These are phyloP conservation scores for Fusarium pilosicola DNA, from an alignment of 2,329 filamentous ascomycete species.

Conservation along the genomic window DNA sequence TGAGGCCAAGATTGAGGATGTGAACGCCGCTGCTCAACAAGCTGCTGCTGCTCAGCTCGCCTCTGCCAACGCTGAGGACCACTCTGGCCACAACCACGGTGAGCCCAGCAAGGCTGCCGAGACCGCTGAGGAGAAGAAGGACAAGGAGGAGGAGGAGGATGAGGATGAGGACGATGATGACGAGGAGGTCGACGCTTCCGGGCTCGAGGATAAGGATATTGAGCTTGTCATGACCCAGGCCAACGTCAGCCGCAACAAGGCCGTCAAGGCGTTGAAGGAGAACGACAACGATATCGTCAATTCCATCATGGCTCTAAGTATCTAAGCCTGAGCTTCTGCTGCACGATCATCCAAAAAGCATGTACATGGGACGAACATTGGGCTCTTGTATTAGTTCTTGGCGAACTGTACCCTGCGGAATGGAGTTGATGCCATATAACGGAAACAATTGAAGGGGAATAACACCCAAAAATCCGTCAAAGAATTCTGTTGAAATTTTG, in stretches of 20 bases:
- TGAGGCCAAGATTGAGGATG: slow-evolving; percentile 99
- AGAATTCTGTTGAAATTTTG: background rate
- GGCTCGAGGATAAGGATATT: slow-evolving; percentile 98
- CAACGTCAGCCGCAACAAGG: slow-evolving; percentile 96
- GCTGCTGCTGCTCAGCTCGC: slow-evolving; percentile 96
- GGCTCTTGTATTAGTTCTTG: slow-evolving; percentile 47
- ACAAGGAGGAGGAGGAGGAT: slow-evolving; percentile 83
- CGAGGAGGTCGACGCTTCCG: slow-evolving; percentile 94
- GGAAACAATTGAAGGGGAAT: slow-evolving; percentile 43
- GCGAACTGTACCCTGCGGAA: slow-evolving; percentile 38
- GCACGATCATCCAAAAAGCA: slow-evolving; percentile 39
- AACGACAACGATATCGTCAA: slow-evolving; percentile 99
- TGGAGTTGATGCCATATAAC: slow-evolving; percentile 44
- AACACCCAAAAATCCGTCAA: slow-evolving; percentile 33
- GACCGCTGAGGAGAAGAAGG: slow-evolving; percentile 75
- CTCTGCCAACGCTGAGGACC: slow-evolving; percentile 71
- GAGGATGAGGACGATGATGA: slow-evolving; percentile 93
- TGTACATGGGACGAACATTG: slow-evolving; percentile 41
- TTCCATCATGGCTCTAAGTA: slow-evolving; percentile 98
- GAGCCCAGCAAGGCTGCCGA: slow-evolving; percentile 72
- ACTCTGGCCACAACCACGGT: slow-evolving; percentile 77
- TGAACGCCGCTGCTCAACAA: slow-evolving; percentile 97
- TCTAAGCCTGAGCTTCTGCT: slow-evolving; percentile 59
- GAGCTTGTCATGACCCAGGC: slow-evolving; percentile 99
- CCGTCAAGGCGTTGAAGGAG: slow-evolving; percentile 97